Percentiles rank a stretch among this genome's conserved stretches.
Evolutionary conservation across 257 asterid genomes (phyloP).

Genomic region (Nicotiana benthamiana): DNA sequence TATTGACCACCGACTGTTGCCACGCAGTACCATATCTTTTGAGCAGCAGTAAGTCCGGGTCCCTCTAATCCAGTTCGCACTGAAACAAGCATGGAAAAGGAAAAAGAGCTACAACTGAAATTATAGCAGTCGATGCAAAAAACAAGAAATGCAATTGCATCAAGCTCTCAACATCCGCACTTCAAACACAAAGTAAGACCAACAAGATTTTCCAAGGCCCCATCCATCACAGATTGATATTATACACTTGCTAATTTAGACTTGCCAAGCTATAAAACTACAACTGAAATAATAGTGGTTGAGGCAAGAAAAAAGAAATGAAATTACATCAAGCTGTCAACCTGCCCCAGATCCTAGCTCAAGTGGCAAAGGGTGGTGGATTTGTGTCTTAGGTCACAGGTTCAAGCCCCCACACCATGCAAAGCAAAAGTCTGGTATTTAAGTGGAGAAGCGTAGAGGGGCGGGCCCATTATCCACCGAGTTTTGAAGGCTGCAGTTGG

Average conservation of each 20-base stretch:
- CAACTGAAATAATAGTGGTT: neutral
- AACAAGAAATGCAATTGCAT: neutral
- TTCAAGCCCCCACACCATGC: too few relatives aligned
- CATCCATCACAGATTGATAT: neutral
- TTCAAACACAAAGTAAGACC: neutral
- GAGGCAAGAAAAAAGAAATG: neutral
- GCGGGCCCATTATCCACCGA: too few relatives aligned
- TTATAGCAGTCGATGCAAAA: neutral
- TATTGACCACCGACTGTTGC: slow-evolving; percentile 96
- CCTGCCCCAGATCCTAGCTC: neutral
- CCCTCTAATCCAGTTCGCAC: slow-evolving; percentile 17
- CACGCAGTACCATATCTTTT: slow-evolving; percentile 85
- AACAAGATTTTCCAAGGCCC: neutral
- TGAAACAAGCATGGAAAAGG: neutral
- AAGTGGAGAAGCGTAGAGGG: too few relatives aligned
- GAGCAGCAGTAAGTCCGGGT: slow-evolving; percentile 64
- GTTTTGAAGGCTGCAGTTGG: too few relatives aligned
- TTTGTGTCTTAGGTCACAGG: too few relatives aligned
- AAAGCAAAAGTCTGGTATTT: too few relatives aligned
- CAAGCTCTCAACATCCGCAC: neutral
- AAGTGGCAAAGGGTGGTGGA: too few relatives aligned
- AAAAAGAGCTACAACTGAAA: slow-evolving; percentile 1
- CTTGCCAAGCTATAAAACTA: neutral
- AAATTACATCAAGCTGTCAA: neutral
- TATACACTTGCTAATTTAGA: neutral